Conservation (phyloP, 164 flowering plant genomes). For the Paratinospora sagittata region DNA sequence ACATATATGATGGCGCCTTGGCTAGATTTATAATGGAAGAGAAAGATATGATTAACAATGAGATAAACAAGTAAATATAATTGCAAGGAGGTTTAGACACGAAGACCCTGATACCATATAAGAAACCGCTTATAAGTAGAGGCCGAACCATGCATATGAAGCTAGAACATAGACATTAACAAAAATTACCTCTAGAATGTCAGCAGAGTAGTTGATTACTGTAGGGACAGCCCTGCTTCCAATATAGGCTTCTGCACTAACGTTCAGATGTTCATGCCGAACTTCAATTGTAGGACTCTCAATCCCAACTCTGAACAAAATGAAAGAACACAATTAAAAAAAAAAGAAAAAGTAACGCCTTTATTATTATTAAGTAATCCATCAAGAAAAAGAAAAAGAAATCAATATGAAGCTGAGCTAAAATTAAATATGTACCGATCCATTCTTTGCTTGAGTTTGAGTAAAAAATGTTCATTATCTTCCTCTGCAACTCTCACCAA, state of each 20-base stretch:
- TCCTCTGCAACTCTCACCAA: slow-evolving; percentile 52
- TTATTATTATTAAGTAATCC: no score
- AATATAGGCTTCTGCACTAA: slow-evolving; percentile 49
- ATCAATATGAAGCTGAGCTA: slow-evolving; percentile 23
- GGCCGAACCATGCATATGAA: no score
- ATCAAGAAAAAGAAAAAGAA: no score
- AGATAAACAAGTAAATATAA: no score
- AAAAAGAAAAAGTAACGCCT: no score
- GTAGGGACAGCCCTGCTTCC: slow-evolving; percentile 68
- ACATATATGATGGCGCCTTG: no score
- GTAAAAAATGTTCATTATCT: slow-evolving; percentile 61
- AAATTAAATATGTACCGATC: slow-evolving; percentile 18
- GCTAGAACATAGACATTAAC: no score
- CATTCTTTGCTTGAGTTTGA: slow-evolving; percentile 49
- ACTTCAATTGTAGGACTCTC: slow-evolving; percentile 40
- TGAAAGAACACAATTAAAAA: slow-evolving; percentile 20
- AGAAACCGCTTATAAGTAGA: no score
- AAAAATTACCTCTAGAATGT: slow-evolving; percentile 46
- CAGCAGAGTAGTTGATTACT: slow-evolving; percentile 36
- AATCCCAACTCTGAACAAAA: slow-evolving; percentile 35
- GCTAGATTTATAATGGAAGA: no score
- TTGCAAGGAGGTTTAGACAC: no score
- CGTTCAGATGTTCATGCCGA: slow-evolving; percentile 32
- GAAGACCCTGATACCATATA: no score
- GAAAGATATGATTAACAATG: no score